These are phyloP conservation scores for Trichoderma oligosporum DNA, from an alignment of 2,329 filamentous ascomycete species.

Conservation along the genomic window DNA sequence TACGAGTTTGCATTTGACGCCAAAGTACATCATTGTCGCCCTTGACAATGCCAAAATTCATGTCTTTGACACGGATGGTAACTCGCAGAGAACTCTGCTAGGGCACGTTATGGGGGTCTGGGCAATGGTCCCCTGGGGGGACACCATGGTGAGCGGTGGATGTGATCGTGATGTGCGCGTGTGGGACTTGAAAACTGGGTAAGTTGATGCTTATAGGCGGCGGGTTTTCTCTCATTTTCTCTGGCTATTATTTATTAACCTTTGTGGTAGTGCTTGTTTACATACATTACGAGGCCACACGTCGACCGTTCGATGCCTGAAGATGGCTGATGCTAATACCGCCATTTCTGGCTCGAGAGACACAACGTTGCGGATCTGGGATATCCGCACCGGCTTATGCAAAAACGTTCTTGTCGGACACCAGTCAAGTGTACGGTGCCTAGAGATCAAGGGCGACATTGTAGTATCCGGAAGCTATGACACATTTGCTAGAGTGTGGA, in stretches of 20 bases:
- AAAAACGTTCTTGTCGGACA: conserved; percentile 90
- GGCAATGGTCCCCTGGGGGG: conserved; percentile 98
- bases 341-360: conserved; percentile 96
- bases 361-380: conserved; percentile 92
- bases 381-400: conserved; percentile 82
- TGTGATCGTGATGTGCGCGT: conserved; percentile 96
- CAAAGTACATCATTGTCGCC: conserved; percentile 95
- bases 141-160: conserved; percentile 89
- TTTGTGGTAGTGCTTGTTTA: conserved; percentile 57
- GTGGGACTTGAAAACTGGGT: conserved; percentile 94
- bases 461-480: conserved; percentile 99
- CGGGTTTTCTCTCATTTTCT: background rate
- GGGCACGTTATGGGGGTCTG: conserved; percentile 99
- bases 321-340: conserved; percentile 92
- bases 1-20: conserved; percentile 87
- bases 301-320: conserved; percentile 91
- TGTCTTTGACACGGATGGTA: conserved; percentile 89
- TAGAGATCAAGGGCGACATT: conserved; percentile 93
- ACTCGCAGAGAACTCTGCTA: conserved; percentile 81
- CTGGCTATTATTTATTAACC: conserved; percentile 21
- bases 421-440: conserved; percentile 88
- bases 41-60: conserved; percentile 98
- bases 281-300: conserved; percentile 91
- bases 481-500: conserved; percentile 95
- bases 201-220: conserved; percentile 33